Conservation (phyloP, 208 protist genomes). For the Trypanosoma grayi region DNA sequence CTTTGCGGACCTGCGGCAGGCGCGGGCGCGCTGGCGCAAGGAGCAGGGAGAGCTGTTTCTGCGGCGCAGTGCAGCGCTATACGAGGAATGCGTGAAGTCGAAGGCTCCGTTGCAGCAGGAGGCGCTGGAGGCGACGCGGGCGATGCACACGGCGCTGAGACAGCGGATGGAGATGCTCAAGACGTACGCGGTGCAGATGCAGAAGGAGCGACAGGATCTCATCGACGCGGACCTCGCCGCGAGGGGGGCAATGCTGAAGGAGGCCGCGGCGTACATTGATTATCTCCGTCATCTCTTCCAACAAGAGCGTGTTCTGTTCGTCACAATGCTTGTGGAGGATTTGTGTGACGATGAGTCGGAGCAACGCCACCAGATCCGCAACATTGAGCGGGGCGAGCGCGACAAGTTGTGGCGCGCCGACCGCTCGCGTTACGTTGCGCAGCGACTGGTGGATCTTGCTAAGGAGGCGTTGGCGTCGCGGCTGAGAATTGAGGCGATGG, state of each 20-base stretch:
- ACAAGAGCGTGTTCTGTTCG: slow-evolving; percentile 12
- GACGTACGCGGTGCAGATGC: neutral
- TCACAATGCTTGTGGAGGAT: slow-evolving; percentile 8
- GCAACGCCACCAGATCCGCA: neutral
- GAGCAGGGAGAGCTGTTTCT: slow-evolving; percentile 8
- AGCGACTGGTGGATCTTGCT: neutral
- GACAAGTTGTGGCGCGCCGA: slow-evolving; percentile 13
- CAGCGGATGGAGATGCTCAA: neutral
- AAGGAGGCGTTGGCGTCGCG: neutral
- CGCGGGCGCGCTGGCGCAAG: slow-evolving; percentile 16
- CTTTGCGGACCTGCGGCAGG: slow-evolving; percentile 19
- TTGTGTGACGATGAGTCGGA: slow-evolving; percentile 10
- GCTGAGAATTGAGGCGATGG: neutral
- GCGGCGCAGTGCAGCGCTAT: neutral
- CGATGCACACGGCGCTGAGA: neutral
- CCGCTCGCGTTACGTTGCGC: neutral
- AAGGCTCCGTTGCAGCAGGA: neutral
- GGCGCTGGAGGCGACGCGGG: neutral
- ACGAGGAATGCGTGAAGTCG: neutral
- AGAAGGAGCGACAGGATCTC: slow-evolving; percentile 10
- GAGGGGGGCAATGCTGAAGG: slow-evolving; percentile 7
- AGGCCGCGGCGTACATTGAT: neutral
- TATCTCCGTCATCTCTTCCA: slow-evolving; percentile 7
- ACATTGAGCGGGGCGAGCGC: slow-evolving; percentile 7
- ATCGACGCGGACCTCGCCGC: neutral